These are phyloP conservation scores for Epichloe typhina DNA, from an alignment of 2,329 filamentous ascomycete genomes.

Conservation along the genomic window DNA sequence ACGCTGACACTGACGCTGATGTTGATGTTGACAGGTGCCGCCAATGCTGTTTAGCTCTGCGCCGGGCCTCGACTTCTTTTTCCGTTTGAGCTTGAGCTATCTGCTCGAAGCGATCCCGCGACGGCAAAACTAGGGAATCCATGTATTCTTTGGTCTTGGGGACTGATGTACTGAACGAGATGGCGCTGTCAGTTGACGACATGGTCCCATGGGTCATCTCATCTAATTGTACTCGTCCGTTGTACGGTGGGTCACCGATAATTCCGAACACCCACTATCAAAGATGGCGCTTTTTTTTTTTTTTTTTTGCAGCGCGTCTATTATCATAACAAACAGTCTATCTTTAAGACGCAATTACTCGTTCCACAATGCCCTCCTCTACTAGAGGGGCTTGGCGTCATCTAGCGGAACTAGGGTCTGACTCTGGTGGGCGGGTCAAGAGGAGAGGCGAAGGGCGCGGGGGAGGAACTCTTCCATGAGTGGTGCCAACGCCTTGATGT, in stretches of 20 bases:
- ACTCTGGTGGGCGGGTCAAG: background rate
- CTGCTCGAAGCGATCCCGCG: conserved; percentile 30
- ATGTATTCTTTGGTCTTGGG: conserved; percentile 31
- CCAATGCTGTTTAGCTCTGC: conserved; percentile 23
- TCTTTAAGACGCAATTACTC: no score
- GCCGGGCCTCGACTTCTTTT: conserved; percentile 30
- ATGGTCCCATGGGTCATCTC: background rate
- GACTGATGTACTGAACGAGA: conserved; percentile 5
- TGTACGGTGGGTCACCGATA: background rate
- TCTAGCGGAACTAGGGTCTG: background rate
- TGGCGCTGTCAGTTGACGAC: conserved; percentile 5
- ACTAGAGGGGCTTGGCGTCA: background rate
- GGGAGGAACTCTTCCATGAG: background rate
- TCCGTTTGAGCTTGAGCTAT: conserved; percentile 36
- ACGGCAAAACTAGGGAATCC: conserved; percentile 35
- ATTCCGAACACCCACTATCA: no score
- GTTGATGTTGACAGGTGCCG: conserved; percentile 22
- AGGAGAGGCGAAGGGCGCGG: background rate
- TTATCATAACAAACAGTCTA: no score
- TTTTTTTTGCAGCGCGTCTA: no score
- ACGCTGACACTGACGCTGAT: conserved; percentile 6
- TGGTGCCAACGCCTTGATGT: no score
- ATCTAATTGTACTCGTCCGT: background rate
- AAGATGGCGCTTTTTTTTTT: no score
- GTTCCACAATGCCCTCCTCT: background rate